A percentile compares a stretch with the other conserved stretches of the same genome.
Evolutionary conservation across 495 filamentous ascomycete genomes (phyloP).

Genomic region (Parathielavia appendiculata): DNA sequence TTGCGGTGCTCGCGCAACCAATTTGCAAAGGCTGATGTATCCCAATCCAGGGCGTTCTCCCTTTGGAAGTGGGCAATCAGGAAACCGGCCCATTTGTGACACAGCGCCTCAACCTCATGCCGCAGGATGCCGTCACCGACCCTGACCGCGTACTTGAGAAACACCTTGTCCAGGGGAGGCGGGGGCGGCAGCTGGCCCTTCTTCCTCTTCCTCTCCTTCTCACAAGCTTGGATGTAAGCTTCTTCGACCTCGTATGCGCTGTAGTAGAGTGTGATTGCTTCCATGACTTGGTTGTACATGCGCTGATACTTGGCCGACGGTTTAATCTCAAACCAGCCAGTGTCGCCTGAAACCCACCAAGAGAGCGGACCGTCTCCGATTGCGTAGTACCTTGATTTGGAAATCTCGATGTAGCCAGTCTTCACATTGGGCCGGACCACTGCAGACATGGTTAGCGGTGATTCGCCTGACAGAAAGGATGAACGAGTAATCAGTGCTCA

Average conservation of each 20-base stretch:
- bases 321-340: conserved; percentile 74
- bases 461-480: conserved; percentile 22
- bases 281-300: conserved; percentile 60
- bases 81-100: conserved; percentile 36
- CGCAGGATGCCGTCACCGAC: conserved; percentile 40
- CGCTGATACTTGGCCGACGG: conserved; percentile 56
- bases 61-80: conserved; percentile 42
- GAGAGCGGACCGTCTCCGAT: conserved; percentile 61
- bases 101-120: conserved; percentile 36
- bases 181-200: conserved; percentile 21
- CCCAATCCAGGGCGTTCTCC: conserved; percentile 28
- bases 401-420: conserved; percentile 57
- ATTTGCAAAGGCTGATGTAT: conserved; percentile 34
- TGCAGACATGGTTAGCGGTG: conserved; percentile 20
- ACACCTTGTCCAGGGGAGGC: conserved; percentile 30
- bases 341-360: conserved; percentile 70
- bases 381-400: conserved; percentile 58
- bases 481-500: not conserved
- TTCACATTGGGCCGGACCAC: conserved; percentile 43
- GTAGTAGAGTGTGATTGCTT: conserved; percentile 67
- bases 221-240: conserved; percentile 22
- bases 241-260: conserved; percentile 46
- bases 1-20: conserved; percentile 32
- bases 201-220: conserved; percentile 30
- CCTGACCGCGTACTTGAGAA: conserved; percentile 40